These are phyloP conservation scores for Biancaea sappan DNA, from an alignment of 306 rosid species.

Conservation along the genomic window DNA sequence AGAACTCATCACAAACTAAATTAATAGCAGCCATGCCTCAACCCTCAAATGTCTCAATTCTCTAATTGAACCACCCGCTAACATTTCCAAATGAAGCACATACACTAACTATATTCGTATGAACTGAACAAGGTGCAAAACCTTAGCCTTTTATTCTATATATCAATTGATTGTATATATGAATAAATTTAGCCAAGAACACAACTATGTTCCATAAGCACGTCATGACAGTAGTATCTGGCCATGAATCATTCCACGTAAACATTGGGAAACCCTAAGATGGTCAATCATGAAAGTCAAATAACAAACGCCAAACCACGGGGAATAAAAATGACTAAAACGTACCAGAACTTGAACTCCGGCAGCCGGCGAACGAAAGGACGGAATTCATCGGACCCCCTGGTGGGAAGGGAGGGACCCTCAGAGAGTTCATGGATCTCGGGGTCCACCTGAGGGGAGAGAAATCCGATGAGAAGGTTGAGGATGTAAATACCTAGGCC, in stretches of 20 bases:
- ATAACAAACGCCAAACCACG: background rate
- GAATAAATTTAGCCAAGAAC: background rate
- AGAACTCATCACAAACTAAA: background rate
- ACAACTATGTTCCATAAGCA: background rate
- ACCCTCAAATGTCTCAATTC: background rate
- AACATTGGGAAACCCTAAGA: slow-evolving; percentile 25
- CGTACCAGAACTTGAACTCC: slow-evolving; percentile 92
- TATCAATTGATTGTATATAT: background rate
- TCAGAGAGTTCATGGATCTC: slow-evolving; percentile 65
- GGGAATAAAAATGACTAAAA: background rate
- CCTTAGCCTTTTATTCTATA: background rate
- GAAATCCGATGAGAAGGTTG: slow-evolving; percentile 85
- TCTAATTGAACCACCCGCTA: background rate
- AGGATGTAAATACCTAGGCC: slow-evolving; percentile 90
- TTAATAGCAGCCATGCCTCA: background rate
- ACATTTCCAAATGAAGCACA: background rate
- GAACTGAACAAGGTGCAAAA: background rate
- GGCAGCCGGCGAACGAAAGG: slow-evolving; percentile 97
- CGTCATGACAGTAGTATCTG: background rate
- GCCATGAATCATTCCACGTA: background rate
- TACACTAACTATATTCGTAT: background rate
- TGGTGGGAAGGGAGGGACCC: slow-evolving; percentile 80
- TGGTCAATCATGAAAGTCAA: background rate
- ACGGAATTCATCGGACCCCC: slow-evolving; percentile 86
- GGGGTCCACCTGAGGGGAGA: slow-evolving; percentile 97